Percentiles rank a stretch among this genome's conserved stretches.
These are phyloP conservation scores for Forsythia suspensa DNA, from an alignment of 257 asterid genomes.

Conservation along the genomic window DNA sequence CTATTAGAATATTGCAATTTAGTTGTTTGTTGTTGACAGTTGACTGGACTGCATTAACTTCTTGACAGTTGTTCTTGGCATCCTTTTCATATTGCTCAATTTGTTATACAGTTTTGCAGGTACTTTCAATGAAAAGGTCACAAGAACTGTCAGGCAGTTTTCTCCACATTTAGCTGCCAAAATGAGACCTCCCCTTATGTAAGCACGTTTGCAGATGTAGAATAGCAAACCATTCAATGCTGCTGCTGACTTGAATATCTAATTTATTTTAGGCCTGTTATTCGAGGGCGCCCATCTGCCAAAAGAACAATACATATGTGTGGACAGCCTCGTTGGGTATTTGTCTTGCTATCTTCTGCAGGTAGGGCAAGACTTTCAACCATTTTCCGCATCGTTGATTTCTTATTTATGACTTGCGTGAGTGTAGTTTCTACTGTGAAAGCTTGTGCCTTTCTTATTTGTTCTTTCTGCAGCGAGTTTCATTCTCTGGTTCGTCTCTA, in stretches of 20 bases:
- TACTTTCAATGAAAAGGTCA: slow-evolving; percentile 85
- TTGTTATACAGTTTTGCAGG: slow-evolving; percentile 81
- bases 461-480: slow-evolving; percentile 59
- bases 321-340: slow-evolving; percentile 93
- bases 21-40: background rate
- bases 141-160: slow-evolving; percentile 84
- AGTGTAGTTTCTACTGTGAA: background rate
- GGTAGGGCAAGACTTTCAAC: slow-evolving; percentile 38
- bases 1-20: background rate
- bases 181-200: slow-evolving; percentile 97
- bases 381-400: slow-evolving; percentile 5
- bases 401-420: background rate
- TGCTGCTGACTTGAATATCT: slow-evolving; percentile 28
- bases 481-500: slow-evolving; percentile 77
- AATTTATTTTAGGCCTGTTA: slow-evolving; percentile 73
- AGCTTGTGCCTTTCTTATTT: slow-evolving; percentile 4
- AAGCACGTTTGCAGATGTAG: slow-evolving; percentile 28
- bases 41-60: slow-evolving; percentile 9
- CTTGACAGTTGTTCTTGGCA: background rate
- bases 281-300: slow-evolving; percentile 94
- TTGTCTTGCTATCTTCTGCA: slow-evolving; percentile 59
- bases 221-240: slow-evolving; percentile 6
- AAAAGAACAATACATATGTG: slow-evolving; percentile 79
- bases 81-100: slow-evolving; percentile 30
- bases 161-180: slow-evolving; percentile 98